phyloP scores from a whole-genome alignment of 2,329 filamentous ascomycete genomes.

The Talaromyces amestolkiae region DNA sequence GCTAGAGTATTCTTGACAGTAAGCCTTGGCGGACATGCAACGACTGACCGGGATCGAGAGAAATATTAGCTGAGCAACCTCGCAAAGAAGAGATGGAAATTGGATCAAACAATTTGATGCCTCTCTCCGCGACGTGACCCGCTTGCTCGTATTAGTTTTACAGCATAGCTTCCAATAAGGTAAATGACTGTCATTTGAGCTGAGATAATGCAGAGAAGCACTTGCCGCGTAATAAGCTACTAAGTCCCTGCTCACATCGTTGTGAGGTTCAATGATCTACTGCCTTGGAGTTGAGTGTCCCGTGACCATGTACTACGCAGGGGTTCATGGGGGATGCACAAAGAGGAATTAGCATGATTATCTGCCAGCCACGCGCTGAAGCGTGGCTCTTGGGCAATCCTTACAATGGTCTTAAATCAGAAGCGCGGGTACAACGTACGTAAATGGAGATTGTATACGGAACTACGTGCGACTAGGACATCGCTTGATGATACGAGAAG shows the following conservation, averaged over 20 bases:
- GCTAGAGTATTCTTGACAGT: background rate
- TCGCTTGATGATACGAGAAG: background rate
- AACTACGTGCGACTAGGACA: background rate
- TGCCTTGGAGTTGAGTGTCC: background rate
- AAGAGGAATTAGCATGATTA: background rate
- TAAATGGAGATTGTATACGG: background rate
- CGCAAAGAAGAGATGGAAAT: background rate
- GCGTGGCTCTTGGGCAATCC: background rate
- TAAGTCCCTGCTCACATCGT: background rate
- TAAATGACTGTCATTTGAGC: background rate
- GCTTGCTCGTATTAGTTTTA: background rate
- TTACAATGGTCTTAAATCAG: background rate
- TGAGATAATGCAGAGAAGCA: background rate
- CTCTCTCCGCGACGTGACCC: background rate
- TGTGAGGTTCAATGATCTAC: background rate
- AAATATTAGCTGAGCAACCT: background rate
- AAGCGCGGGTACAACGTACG: background rate
- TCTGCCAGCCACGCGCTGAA: background rate
- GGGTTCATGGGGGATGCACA: background rate
- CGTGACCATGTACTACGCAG: background rate
- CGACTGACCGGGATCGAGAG: background rate
- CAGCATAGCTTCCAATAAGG: background rate
- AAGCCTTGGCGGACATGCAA: background rate
- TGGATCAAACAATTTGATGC: background rate
- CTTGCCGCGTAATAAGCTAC: background rate